Evolutionary conservation across 2,329 filamentous ascomycete species (phyloP).

Genomic region (Colletotrichum sp.): DNA sequence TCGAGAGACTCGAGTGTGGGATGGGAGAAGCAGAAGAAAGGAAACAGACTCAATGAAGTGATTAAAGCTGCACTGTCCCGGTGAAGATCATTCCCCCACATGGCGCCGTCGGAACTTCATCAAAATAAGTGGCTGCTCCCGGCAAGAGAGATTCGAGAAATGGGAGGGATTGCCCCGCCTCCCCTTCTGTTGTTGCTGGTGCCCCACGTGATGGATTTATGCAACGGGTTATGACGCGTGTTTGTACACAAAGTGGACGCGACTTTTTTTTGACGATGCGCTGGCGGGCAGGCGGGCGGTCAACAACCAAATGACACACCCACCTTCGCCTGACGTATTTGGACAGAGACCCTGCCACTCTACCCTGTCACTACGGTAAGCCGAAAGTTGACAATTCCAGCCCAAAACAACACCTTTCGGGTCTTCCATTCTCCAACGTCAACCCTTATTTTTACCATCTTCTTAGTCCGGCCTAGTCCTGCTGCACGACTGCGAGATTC

Average conservation of each 20-base stretch:
- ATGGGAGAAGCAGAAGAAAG: background rate
- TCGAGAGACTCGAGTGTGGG: background rate
- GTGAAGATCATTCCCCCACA: background rate
- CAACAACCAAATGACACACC: background rate
- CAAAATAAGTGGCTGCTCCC: background rate
- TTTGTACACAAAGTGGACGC: constrained; percentile 12
- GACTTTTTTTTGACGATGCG: constrained; percentile 7
- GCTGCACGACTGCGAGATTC: background rate
- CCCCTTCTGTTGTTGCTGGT: background rate
- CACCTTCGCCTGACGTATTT: constrained; percentile 1
- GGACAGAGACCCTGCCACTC: constrained; percentile 7
- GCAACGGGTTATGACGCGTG: constrained; percentile 15
- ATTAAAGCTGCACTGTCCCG: background rate
- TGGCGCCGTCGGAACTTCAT: background rate
- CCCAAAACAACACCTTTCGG: background rate
- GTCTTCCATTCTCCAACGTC: background rate
- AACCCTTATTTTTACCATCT: background rate
- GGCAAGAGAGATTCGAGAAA: background rate
- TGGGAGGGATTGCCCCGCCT: background rate
- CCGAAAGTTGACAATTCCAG: constrained; percentile 9
- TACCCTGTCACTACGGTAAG: constrained; percentile 5
- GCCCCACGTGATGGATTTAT: constrained; percentile 15
- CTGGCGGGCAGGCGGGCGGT: constrained; percentile 3
- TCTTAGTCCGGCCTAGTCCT: background rate
- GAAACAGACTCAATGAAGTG: background rate